These are phyloP conservation scores for Amanita brunnescens DNA, from an alignment of 768 basidiomycete species.

Conservation along the genomic window DNA sequence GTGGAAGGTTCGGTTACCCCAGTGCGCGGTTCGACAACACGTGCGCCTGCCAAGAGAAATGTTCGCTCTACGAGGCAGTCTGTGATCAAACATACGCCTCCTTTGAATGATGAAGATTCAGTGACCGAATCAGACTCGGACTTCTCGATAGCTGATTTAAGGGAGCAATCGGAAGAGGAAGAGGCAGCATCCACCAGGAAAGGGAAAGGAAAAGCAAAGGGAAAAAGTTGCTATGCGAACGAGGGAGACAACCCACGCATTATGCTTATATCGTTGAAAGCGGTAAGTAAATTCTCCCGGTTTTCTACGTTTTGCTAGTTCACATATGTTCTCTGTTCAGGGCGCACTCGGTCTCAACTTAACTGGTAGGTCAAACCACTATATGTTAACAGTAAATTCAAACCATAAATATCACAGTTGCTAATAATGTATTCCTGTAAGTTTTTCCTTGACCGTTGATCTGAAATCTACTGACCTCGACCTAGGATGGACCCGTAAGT, in stretches of 20 bases:
- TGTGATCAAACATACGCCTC: not conserved
- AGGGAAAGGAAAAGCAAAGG: slow-evolving; percentile 30
- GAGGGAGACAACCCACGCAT: slow-evolving; percentile 53
- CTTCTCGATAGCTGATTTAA: slow-evolving; percentile 13
- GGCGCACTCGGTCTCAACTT: slow-evolving; percentile 84
- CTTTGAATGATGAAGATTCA: slow-evolving; percentile 19
- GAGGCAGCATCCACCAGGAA: slow-evolving; percentile 22
- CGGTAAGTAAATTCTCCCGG: slow-evolving; percentile 24
- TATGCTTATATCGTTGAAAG: slow-evolving; percentile 83
- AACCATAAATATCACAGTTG: slow-evolving; percentile 31
- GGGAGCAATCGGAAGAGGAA: slow-evolving; percentile 23
- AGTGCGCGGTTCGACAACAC: not conserved
- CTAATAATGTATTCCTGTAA: slow-evolving; percentile 79
- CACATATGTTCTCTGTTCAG: slow-evolving; percentile 16
- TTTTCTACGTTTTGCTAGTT: not conserved
- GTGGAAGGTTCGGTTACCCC: slow-evolving; percentile 24
- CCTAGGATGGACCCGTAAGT: slow-evolving; percentile 78
- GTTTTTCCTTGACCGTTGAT: slow-evolving; percentile 17
- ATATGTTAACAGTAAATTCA: not conserved
- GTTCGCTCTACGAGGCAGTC: not conserved
- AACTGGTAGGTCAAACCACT: slow-evolving; percentile 34
- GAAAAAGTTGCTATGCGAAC: slow-evolving; percentile 2
- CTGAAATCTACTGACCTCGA: not conserved
- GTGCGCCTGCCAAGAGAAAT: not conserved
- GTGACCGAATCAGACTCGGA: slow-evolving; percentile 5